A percentile compares a stretch with the other conserved stretches of the same genome.
phyloP scores from a whole-genome alignment of 768 basidiomycete species.

The Lentinula sp. region DNA sequence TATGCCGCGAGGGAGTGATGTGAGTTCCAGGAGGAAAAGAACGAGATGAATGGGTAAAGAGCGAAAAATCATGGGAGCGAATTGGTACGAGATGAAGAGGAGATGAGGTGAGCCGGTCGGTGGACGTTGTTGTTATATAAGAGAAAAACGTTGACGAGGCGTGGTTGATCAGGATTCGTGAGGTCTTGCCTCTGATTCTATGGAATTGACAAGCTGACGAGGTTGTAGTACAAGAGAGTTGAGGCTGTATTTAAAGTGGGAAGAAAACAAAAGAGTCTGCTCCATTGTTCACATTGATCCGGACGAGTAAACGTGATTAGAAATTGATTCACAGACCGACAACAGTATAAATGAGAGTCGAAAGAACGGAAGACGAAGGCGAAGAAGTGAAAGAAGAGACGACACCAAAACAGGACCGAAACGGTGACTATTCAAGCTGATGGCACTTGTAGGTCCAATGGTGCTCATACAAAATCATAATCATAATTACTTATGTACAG shows the following conservation, averaged over 20 bases:
- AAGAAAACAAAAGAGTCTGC: neutral
- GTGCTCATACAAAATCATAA: neutral
- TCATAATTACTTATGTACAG: neutral
- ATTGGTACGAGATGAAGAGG: constrained; percentile 10
- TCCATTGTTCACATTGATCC: neutral
- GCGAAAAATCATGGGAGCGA: constrained; percentile 19
- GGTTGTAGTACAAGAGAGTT: neutral
- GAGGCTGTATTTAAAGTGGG: too few species aligned
- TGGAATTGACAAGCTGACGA: neutral
- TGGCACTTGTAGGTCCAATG: too few species aligned
- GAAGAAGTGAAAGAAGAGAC: too few species aligned
- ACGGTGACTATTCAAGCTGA: too few species aligned
- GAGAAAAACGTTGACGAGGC: neutral
- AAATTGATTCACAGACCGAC: too few species aligned
- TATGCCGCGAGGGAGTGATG: neutral
- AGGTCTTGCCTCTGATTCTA: constrained; percentile 1
- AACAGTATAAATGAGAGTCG: too few species aligned
- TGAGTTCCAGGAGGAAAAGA: constrained; percentile 24
- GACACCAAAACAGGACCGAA: too few species aligned
- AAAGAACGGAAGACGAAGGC: neutral
- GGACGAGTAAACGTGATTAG: neutral
- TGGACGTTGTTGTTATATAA: neutral
- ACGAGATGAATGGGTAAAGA: constrained; percentile 28
- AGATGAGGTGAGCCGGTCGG: neutral
- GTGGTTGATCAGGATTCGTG: neutral